Conservation (phyloP, 176 grass and related monocot species). For the Paspalum vaginatum region DNA sequence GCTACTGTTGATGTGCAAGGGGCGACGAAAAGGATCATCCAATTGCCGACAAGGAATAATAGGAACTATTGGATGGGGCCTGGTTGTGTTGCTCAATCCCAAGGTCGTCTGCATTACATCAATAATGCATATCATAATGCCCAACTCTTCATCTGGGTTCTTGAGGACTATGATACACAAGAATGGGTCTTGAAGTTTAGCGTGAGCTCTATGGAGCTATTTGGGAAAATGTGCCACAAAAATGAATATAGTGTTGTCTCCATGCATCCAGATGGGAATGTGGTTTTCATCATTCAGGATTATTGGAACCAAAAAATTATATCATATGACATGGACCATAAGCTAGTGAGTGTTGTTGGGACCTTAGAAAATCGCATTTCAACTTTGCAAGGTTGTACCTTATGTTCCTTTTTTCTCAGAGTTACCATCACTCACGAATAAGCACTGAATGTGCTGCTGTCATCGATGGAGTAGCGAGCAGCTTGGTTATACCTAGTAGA, state of each 20-base stretch:
- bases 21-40: background rate
- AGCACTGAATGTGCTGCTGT: background rate
- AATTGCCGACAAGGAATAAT: background rate
- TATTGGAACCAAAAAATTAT: background rate
- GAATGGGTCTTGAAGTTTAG: background rate
- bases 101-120: background rate
- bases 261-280: background rate
- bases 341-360: background rate
- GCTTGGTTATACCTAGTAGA: background rate
- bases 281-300: background rate
- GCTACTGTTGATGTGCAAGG: background rate
- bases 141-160: background rate
- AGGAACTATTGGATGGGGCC: too few relatives aligned
- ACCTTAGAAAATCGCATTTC: background rate
- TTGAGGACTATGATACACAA: background rate
- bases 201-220: background rate
- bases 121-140: background rate
- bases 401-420: background rate
- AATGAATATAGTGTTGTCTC: background rate
- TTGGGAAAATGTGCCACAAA: background rate
- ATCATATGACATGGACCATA: slow-evolving; percentile 8
- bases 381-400: background rate
- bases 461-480: background rate
- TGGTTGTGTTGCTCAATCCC: background rate
- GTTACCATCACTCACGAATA: background rate